A percentile compares a stretch with the other conserved stretches of the same genome.
These are phyloP conservation scores for Lentinus brumalis DNA, from an alignment of 768 basidiomycete genomes.

Conservation along the genomic window DNA sequence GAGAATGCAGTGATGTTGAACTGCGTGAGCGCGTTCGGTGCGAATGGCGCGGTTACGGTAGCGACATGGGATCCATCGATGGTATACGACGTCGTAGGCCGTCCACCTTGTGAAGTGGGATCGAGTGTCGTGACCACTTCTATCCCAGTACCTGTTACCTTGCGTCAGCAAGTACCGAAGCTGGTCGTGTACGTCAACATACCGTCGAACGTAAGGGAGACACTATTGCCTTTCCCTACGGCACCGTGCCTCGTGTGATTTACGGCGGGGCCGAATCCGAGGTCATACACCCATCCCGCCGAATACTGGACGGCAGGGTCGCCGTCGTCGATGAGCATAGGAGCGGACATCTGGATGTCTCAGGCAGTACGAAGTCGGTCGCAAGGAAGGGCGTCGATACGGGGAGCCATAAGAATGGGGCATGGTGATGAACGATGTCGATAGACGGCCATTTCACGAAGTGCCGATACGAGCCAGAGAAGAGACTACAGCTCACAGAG, in stretches of 20 bases:
- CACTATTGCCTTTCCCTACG: neutral
- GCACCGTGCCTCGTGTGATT: neutral
- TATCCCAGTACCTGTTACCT: neutral
- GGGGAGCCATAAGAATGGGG: too few relatives aligned
- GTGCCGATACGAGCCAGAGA: too few relatives aligned
- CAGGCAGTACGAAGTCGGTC: too few relatives aligned
- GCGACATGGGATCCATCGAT: neutral
- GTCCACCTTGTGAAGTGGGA: neutral
- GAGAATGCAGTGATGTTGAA: slow-evolving; percentile 1
- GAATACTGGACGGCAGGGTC: neutral
- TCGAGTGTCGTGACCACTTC: neutral
- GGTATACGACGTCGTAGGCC: neutral
- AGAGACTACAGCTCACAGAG: too few relatives aligned
- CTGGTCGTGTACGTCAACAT: neutral
- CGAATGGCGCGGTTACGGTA: neutral
- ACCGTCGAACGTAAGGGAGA: neutral
- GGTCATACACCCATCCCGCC: neutral
- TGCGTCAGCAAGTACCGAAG: neutral
- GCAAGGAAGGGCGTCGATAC: too few relatives aligned
- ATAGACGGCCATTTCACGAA: too few relatives aligned
- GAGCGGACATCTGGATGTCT: neutral
- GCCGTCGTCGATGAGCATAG: neutral
- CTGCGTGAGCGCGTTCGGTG: neutral
- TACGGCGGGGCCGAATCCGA: neutral
- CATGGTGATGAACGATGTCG: too few relatives aligned